These are phyloP conservation scores for Neocallimastix lanati DNA, from an alignment of 192 early-diverging fungal species.

Conservation along the genomic window DNA sequence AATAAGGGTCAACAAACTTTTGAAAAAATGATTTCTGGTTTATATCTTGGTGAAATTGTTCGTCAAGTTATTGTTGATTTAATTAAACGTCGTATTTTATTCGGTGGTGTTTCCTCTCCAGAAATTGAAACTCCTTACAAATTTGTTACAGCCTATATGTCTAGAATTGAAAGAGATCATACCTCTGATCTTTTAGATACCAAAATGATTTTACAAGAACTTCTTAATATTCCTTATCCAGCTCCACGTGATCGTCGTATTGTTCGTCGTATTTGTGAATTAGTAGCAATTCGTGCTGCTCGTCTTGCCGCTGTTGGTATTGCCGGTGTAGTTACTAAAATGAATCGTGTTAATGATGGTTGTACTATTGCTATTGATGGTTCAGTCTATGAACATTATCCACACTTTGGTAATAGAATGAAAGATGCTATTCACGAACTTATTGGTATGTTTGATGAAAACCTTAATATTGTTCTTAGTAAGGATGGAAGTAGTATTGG, in stretches of 20 bases:
- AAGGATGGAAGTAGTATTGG: slow-evolving; percentile 65
- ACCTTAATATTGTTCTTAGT: slow-evolving; percentile 51
- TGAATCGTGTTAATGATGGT: slow-evolving; percentile 22
- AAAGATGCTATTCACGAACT: slow-evolving; percentile 50
- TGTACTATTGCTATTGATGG: no score
- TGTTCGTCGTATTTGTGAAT: slow-evolving; percentile 52
- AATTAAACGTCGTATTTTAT: slow-evolving; percentile 52
- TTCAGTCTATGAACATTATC: slow-evolving; percentile 77
- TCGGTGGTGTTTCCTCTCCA: no score
- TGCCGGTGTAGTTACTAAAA: slow-evolving; percentile 50
- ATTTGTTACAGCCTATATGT: slow-evolving; percentile 29
- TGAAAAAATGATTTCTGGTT: slow-evolving; percentile 92
- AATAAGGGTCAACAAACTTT: slow-evolving; percentile 73
- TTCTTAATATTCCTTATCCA: slow-evolving; percentile 28
- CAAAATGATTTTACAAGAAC: slow-evolving; percentile 14
- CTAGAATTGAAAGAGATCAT: no score
- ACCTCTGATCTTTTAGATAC: neutral
- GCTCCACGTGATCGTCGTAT: slow-evolving; percentile 47
- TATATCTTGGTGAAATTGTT: slow-evolving; percentile 82
- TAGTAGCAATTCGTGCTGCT: no score
- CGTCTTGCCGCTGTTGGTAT: slow-evolving; percentile 35
- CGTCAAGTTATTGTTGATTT: slow-evolving; percentile 66
- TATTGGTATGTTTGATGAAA: slow-evolving; percentile 40
- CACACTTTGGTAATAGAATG: no score
- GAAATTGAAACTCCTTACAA: no score